Evolutionary conservation across 2,329 filamentous ascomycete species (phyloP).

Genomic region (Parafenestella ontariensis): DNA sequence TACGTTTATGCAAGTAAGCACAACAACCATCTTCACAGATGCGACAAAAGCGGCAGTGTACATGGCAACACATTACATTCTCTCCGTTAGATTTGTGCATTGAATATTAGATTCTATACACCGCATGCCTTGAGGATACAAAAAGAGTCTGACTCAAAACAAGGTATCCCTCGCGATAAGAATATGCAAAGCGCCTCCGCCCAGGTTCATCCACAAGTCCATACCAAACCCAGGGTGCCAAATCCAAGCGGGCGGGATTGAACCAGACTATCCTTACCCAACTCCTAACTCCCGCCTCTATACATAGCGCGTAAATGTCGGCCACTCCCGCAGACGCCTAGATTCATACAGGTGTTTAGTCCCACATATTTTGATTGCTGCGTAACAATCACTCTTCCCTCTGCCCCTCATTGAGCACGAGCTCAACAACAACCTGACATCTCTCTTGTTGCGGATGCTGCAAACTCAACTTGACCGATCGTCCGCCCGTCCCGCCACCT

Average conservation of each 20-base stretch:
- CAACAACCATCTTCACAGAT: too few species aligned
- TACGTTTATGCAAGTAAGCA: too few species aligned
- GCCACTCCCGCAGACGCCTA: background rate
- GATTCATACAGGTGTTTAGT: background rate
- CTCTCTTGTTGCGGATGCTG: constrained; percentile 87
- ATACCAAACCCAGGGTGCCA: background rate
- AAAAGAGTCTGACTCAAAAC: background rate
- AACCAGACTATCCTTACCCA: background rate
- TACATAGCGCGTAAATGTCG: constrained; percentile 1
- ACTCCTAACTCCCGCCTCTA: background rate
- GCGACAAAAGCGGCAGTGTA: background rate
- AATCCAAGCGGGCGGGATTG: background rate
- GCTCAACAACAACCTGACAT: constrained; percentile 87
- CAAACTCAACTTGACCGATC: constrained; percentile 94
- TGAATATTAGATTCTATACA: background rate
- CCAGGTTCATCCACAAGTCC: background rate
- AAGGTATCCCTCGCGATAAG: background rate
- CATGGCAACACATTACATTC: background rate
- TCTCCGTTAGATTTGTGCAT: background rate
- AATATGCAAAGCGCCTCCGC: background rate
- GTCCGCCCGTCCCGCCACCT: constrained; percentile 54
- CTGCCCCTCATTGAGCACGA: constrained; percentile 90
- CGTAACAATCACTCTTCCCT: constrained; percentile 58
- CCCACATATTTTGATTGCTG: background rate
- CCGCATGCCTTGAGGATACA: background rate